These are phyloP conservation scores for Entophlyctis luteolus DNA, from an alignment of 192 early-diverging fungal species.

Conservation along the genomic window DNA sequence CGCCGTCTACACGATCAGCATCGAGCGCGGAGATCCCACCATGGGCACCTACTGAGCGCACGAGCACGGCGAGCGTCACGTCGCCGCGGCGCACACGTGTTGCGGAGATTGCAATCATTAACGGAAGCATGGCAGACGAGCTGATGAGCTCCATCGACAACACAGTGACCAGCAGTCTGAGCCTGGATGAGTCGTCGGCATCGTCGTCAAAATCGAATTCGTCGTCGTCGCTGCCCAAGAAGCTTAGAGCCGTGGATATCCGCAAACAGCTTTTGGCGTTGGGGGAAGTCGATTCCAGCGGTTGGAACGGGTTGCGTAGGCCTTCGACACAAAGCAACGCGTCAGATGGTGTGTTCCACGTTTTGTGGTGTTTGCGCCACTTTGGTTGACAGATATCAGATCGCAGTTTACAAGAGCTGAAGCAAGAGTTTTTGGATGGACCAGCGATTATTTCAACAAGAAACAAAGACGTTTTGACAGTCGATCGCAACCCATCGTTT, in stretches of 20 bases:
- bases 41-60: background rate
- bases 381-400: background rate
- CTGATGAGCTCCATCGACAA: background rate
- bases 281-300: background rate
- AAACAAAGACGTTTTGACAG: background rate
- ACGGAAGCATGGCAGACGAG: background rate
- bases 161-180: too few relatives aligned
- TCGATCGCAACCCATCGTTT: background rate
- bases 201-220: too few relatives aligned
- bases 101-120: background rate
- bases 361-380: too few relatives aligned
- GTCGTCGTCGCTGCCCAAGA: background rate
- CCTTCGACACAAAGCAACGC: background rate
- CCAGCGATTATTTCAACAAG: background rate
- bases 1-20: too few relatives aligned
- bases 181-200: too few relatives aligned
- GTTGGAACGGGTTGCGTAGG: background rate
- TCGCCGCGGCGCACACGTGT: background rate
- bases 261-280: background rate
- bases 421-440: background rate
- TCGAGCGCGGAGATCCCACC: background rate
- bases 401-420: background rate
- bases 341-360: too few relatives aligned
- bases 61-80: background rate
- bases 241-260: background rate